These are phyloP conservation scores for Serpula lacrymans DNA, from an alignment of 768 basidiomycete genomes.

Conservation along the genomic window DNA sequence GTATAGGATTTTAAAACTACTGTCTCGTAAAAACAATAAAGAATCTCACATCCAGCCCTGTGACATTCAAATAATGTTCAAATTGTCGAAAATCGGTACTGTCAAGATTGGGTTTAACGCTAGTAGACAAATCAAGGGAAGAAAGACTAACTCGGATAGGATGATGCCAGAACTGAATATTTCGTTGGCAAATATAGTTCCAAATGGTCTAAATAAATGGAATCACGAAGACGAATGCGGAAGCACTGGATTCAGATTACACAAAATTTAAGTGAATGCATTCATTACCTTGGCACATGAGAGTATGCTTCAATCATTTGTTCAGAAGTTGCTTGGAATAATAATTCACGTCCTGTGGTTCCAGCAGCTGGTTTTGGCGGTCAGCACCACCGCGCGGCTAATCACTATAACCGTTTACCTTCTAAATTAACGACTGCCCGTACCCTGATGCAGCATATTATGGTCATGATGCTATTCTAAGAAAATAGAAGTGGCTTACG, in stretches of 20 bases:
- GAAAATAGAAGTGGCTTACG: constrained; percentile 41
- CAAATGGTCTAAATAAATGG: constrained; percentile 68
- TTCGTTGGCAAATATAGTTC: constrained; percentile 87
- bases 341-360: constrained; percentile 78
- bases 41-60: constrained; percentile 77
- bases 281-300: constrained; percentile 74
- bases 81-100: constrained; percentile 97
- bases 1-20: constrained; percentile 1
- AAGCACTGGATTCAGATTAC: not conserved
- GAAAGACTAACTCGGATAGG: constrained; percentile 70
- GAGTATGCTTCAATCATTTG: constrained; percentile 94
- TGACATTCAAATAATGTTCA: constrained; percentile 83
- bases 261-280: constrained; percentile 3
- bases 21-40: not conserved
- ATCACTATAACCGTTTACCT: constrained; percentile 40
- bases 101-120: constrained; percentile 7
- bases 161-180: constrained; percentile 90
- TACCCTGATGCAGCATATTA: constrained; percentile 43
- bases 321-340: constrained; percentile 95
- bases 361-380: constrained; percentile 62
- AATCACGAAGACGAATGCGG: not conserved
- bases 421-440: constrained; percentile 89
- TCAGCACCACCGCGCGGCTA: not conserved
- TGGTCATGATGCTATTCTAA: constrained; percentile 1
- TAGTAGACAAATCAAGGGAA: not conserved